Percentiles rank a stretch among this genome's conserved stretches.
Evolutionary conservation across 2,329 filamentous ascomycete genomes (phyloP).

Genomic region (Venturia aucupariae): DNA sequence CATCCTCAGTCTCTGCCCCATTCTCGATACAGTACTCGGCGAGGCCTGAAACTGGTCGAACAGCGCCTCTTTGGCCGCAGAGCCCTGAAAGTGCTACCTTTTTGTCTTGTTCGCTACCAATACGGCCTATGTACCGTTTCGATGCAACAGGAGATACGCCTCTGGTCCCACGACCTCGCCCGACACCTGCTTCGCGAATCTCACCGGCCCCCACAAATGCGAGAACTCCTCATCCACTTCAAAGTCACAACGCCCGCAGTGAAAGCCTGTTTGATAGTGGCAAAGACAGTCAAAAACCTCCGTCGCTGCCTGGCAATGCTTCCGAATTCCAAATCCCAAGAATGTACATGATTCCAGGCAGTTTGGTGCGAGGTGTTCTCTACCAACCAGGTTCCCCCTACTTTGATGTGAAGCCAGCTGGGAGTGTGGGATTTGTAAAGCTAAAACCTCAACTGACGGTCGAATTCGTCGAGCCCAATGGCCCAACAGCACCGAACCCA

Average conservation of each 20-base stretch:
- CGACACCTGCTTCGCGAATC: constrained; percentile 20
- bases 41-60: constrained; percentile 19
- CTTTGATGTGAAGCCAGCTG: constrained; percentile 45
- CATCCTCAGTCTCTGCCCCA: constrained; percentile 11
- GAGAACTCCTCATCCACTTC: constrained; percentile 21
- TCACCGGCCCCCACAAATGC: constrained; percentile 23
- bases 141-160: constrained; percentile 30
- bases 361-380: constrained; percentile 76
- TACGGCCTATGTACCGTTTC: constrained; percentile 29
- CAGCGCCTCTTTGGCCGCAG: constrained; percentile 30
- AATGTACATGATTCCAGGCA: constrained; percentile 60
- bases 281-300: constrained; percentile 26
- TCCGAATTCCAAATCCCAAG: constrained; percentile 44
- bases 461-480: background rate
- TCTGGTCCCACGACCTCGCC: constrained; percentile 26
- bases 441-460: constrained; percentile 24
- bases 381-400: constrained; percentile 75
- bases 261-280: constrained; percentile 67
- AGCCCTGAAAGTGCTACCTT: constrained; percentile 47
- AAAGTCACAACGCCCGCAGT: constrained; percentile 63
- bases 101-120: constrained; percentile 51
- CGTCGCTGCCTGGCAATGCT: constrained; percentile 36
- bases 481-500: constrained; percentile 29
- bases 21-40: constrained; percentile 8
- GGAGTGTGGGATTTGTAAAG: constrained; percentile 22